These are phyloP conservation scores for Solanum sitiens DNA, from an alignment of 257 asterid species.

Conservation along the genomic window DNA sequence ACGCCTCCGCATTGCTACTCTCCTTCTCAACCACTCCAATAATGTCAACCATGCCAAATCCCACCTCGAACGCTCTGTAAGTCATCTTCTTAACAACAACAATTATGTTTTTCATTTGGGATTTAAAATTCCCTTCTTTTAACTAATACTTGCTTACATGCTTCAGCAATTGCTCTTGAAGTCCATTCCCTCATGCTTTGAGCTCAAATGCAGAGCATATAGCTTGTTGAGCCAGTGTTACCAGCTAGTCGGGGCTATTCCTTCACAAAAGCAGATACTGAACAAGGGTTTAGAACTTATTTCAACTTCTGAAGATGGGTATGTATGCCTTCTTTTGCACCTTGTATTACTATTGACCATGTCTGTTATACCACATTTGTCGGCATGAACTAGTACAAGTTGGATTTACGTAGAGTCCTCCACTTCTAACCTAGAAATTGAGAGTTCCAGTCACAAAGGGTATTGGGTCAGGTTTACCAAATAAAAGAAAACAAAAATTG, in stretches of 20 bases:
- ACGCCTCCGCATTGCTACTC: conserved; percentile 77
- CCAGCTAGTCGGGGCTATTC: conserved; percentile 97
- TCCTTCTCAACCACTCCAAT: conserved; percentile 83
- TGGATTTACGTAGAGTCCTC: background rate
- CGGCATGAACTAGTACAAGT: background rate
- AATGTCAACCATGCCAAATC: conserved; percentile 86
- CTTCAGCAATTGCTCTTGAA: conserved; percentile 94
- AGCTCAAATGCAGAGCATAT: conserved; percentile 92
- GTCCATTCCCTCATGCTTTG: conserved; percentile 95
- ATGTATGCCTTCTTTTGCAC: conserved; percentile 29
- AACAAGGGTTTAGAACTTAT: conserved; percentile 83
- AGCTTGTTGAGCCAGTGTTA: conserved; percentile 95
- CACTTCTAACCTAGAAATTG: background rate
- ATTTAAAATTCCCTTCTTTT: background rate
- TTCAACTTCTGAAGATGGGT: conserved; percentile 87
- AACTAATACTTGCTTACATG: conserved; percentile 16
- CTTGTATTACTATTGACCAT: background rate
- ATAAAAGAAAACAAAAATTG: background rate
- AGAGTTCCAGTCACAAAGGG: background rate
- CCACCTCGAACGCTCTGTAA: conserved; percentile 85
- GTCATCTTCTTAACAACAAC: background rate
- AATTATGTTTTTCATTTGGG: background rate
- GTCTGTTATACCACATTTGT: background rate
- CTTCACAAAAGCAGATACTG: conserved; percentile 83
- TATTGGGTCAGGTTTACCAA: background rate